A percentile compares a stretch with the other conserved stretches of the same genome.
phyloP scores from a whole-genome alignment of 2,329 filamentous ascomycete species.

The Epichloe typhina region DNA sequence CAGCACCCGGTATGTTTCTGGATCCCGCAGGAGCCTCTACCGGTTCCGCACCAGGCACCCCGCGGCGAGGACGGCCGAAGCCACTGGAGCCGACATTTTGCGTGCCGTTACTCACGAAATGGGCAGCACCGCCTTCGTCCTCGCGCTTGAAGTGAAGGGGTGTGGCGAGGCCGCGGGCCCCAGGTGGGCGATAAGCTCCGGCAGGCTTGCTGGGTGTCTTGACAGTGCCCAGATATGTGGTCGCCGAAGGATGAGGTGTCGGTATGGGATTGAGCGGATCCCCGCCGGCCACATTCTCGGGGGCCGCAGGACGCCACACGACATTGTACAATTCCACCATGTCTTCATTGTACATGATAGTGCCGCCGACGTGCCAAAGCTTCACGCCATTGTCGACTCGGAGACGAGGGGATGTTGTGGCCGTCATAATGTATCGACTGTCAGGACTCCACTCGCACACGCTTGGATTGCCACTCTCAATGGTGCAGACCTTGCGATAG shows the following conservation, averaged over 20 bases:
- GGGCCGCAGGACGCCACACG: slow-evolving; percentile 66
- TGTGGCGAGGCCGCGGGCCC: slow-evolving; percentile 76
- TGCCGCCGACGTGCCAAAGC: slow-evolving; percentile 83
- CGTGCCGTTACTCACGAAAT: slow-evolving; percentile 65
- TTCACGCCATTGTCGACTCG: slow-evolving; percentile 94
- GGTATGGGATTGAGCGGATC: slow-evolving; percentile 67
- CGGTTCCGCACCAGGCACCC: slow-evolving; percentile 77
- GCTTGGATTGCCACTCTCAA: slow-evolving; percentile 90
- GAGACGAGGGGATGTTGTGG: slow-evolving; percentile 90
- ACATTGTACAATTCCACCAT: slow-evolving; percentile 91
- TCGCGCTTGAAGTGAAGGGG: slow-evolving; percentile 95
- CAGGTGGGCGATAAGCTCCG: slow-evolving; percentile 92
- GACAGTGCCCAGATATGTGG: slow-evolving; percentile 67
- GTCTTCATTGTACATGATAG: slow-evolving; percentile 89
- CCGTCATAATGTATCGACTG: slow-evolving; percentile 88
- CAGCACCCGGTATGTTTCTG: slow-evolving; percentile 52
- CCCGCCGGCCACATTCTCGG: slow-evolving; percentile 42
- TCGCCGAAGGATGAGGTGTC: slow-evolving; percentile 67
- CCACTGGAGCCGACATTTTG: slow-evolving; percentile 60
- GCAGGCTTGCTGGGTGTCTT: slow-evolving; percentile 95
- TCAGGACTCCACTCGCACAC: slow-evolving; percentile 97
- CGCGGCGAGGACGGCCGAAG: slow-evolving; percentile 64
- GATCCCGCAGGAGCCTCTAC: slow-evolving; percentile 54
- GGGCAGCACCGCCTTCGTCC: slow-evolving; percentile 87
- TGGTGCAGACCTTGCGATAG: slow-evolving; percentile 81